phyloP scores from a whole-genome alignment of 2,329 filamentous ascomycete species.

The Clonostachys byssicola region DNA sequence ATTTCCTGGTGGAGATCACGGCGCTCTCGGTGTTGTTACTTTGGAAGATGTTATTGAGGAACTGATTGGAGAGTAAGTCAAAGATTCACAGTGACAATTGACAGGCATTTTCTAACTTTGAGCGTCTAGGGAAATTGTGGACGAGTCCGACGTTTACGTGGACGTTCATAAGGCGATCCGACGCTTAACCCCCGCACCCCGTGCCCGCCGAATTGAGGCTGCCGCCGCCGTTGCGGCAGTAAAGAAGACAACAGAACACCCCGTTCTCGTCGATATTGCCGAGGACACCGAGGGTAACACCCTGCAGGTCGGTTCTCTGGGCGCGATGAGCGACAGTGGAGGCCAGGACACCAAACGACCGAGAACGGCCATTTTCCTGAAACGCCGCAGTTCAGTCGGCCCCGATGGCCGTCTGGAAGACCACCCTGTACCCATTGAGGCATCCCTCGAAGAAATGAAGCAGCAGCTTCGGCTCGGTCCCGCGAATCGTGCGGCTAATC shows the following conservation, averaged over 20 bases:
- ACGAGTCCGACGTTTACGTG: conserved; percentile 97
- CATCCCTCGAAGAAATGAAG: conserved; percentile 58
- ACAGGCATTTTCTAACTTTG: conserved; percentile 9
- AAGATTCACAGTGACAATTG: conserved; percentile 3
- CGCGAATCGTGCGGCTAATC: conserved; percentile 62
- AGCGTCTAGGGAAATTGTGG: conserved; percentile 81
- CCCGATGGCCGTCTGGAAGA: conserved; percentile 45
- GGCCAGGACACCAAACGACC: conserved; percentile 37
- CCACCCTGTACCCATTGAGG: conserved; percentile 49
- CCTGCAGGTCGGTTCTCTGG: conserved; percentile 25
- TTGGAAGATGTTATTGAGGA: conserved; percentile 98
- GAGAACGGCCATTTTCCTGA: conserved; percentile 53
- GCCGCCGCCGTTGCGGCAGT: conserved; percentile 21
- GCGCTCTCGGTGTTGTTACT: conserved; percentile 89
- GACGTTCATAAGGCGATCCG: conserved; percentile 98
- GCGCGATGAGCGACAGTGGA: conserved; percentile 28
- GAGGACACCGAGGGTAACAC: conserved; percentile 30
- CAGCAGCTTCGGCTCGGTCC: conserved; percentile 63
- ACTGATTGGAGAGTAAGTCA: conserved; percentile 86
- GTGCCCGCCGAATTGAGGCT: conserved; percentile 52
- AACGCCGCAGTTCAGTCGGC: conserved; percentile 52
- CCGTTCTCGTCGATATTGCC: conserved; percentile 29
- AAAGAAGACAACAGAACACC: conserved; percentile 19
- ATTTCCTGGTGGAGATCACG: conserved; percentile 81
- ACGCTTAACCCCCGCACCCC: conserved; percentile 79